Conservation (phyloP, 2,329 filamentous ascomycete genomes). For the Biscogniauxia sp. region DNA sequence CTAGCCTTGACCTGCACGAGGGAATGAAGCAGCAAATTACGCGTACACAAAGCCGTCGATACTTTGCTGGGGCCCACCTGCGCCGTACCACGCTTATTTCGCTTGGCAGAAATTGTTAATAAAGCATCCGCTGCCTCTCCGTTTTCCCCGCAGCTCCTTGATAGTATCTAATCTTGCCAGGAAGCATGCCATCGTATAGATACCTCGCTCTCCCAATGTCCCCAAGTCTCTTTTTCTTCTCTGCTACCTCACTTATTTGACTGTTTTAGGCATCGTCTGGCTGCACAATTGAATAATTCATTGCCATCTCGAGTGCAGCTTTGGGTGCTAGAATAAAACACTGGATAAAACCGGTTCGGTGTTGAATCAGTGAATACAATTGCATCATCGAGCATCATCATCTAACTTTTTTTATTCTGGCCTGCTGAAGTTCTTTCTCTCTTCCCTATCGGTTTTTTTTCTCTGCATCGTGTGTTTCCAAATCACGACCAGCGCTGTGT, state of each 20-base stretch:
- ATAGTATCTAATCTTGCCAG: background rate
- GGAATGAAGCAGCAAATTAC: conserved; percentile 7
- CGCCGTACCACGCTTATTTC: conserved; percentile 1
- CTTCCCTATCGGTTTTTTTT: too few species aligned
- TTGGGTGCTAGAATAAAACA: background rate
- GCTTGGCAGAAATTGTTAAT: background rate
- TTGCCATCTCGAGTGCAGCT: background rate
- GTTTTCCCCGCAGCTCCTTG: background rate
- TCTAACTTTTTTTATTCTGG: background rate
- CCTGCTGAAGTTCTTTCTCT: too few species aligned
- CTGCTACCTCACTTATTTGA: background rate
- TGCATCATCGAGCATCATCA: conserved; percentile 4
- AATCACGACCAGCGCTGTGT: background rate
- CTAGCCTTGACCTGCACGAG: background rate
- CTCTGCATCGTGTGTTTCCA: background rate
- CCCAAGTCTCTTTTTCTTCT: background rate
- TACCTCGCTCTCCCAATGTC: background rate
- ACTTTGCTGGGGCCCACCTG: background rate
- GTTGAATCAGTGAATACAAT: background rate
- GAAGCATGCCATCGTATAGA: background rate
- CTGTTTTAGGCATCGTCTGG: background rate
- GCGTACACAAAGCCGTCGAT: background rate
- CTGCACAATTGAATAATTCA: conserved; percentile 1
- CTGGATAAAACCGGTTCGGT: background rate
- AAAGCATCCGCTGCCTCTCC: too few species aligned